A percentile compares a stretch with the other conserved stretches of the same genome.
Conservation (phyloP, 345 rosid genomes). For the Rubroshorea leprosula region DNA sequence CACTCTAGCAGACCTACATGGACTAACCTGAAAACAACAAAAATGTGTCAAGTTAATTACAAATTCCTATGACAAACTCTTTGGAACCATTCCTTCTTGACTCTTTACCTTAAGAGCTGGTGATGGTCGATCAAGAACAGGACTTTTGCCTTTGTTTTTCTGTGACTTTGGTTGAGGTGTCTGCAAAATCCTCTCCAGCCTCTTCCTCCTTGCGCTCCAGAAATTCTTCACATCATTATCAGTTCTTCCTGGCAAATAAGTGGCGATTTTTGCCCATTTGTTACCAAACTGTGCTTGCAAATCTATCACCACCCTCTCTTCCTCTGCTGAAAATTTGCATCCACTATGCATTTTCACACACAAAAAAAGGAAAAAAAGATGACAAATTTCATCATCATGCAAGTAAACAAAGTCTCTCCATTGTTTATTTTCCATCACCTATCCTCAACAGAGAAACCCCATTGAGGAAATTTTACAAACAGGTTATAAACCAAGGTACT, state of each 20-base stretch:
- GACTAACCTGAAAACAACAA: conserved; percentile 8
- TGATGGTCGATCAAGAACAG: conserved; percentile 17
- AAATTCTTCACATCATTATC: conserved; percentile 95
- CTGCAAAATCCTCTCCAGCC: conserved; percentile 68
- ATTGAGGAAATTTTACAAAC: not conserved
- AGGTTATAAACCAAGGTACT: not conserved
- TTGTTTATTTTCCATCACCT: no score
- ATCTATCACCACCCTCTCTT: conserved; percentile 84
- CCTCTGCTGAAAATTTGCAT: conserved; percentile 83
- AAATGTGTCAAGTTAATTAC: not conserved
- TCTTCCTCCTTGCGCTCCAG: conserved; percentile 92
- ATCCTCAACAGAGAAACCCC: not conserved
- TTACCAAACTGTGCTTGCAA: conserved; percentile 80
- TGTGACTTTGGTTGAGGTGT: conserved; percentile 26
- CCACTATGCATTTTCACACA: no score
- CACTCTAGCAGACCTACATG: no score
- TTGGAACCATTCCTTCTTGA: not conserved
- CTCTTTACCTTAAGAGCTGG: conserved; percentile 20
- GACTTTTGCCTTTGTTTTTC: conserved; percentile 16
- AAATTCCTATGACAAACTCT: no score
- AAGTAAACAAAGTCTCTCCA: no score
- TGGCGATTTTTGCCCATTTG: conserved; percentile 95
- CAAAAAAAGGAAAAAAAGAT: not conserved
- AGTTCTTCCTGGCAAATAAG: conserved; percentile 74
- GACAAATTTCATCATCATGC: not conserved